A percentile compares a stretch with the other conserved stretches of the same genome.
Evolutionary conservation across 805 yeast genomes (phyloP).

Genomic region (Metschnikowia bowlesiae): DNA sequence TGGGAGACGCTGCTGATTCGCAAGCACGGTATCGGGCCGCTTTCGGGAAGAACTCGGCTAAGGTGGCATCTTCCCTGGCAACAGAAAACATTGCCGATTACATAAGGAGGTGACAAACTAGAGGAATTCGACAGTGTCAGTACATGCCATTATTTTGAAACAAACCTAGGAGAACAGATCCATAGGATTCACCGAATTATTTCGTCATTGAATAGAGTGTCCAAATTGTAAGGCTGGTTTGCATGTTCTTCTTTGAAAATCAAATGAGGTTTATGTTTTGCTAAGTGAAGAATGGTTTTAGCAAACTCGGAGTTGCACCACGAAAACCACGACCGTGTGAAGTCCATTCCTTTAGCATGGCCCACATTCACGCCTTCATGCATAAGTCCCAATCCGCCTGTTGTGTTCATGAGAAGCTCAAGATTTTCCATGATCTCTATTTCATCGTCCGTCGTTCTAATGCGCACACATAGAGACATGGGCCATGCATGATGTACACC

Average conservation of each 20-base stretch:
- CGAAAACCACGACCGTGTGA: slow-evolving; percentile 85
- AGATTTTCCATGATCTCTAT: slow-evolving; percentile 55
- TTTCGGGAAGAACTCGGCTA: slow-evolving; percentile 54
- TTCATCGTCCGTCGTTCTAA: slow-evolving; percentile 71
- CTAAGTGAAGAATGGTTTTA: slow-evolving; percentile 74
- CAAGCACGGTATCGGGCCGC: slow-evolving; percentile 73
- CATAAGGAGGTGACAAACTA: slow-evolving; percentile 29
- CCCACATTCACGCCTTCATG: slow-evolving; percentile 78
- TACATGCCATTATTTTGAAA: not conserved
- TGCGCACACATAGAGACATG: slow-evolving; percentile 71
- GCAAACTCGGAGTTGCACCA: slow-evolving; percentile 95
- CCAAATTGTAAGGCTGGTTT: slow-evolving; percentile 27
- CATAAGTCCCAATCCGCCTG: slow-evolving; percentile 75
- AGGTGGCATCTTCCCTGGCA: slow-evolving; percentile 57
- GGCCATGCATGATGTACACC: slow-evolving; percentile 87
- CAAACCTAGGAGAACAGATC: not conserved
- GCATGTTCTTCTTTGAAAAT: slow-evolving; percentile 48
- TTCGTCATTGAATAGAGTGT: slow-evolving; percentile 12
- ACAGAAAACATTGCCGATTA: slow-evolving; percentile 72
- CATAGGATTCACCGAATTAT: not conserved
- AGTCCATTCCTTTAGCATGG: slow-evolving; percentile 41
- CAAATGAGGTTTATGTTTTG: slow-evolving; percentile 66
- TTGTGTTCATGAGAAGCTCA: slow-evolving; percentile 49
- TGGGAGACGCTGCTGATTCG: slow-evolving; percentile 48
- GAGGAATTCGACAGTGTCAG: not conserved